phyloP scores from a whole-genome alignment of 345 rosid genomes.

The Pelargonium nanum region DNA sequence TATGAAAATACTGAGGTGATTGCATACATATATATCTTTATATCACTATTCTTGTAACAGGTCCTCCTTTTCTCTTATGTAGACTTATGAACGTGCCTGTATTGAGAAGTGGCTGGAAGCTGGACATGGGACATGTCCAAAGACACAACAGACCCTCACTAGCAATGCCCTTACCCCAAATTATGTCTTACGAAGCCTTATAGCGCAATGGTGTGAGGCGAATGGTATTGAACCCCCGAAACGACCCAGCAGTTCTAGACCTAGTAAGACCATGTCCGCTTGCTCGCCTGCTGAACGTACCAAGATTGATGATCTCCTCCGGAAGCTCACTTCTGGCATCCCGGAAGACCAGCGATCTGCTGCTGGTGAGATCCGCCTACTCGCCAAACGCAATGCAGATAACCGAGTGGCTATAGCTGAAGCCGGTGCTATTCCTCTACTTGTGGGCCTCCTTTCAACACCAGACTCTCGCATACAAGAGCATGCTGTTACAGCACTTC shows the following conservation, averaged over 20 bases:
- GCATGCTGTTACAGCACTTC: conserved; percentile 89
- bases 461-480: conserved; percentile 88
- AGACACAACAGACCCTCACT: conserved; percentile 73
- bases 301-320: conserved; percentile 63
- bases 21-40: conserved; percentile 2
- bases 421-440: conserved; percentile 97
- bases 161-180: conserved; percentile 71
- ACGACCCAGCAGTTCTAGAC: conserved; percentile 59
- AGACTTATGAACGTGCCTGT: conserved; percentile 92
- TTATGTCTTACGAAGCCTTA: conserved; percentile 87
- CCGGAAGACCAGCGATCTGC: conserved; percentile 77
- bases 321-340: conserved; percentile 61
- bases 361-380: conserved; percentile 92
- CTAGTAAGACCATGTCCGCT: conserved; percentile 48
- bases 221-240: conserved; percentile 84
- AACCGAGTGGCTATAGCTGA: conserved; percentile 96
- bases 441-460: conserved; percentile 66
- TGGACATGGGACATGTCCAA: conserved; percentile 86
- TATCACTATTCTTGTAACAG: conserved; percentile 4
- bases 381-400: conserved; percentile 92
- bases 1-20: background rate
- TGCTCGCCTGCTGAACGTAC: conserved; percentile 65
- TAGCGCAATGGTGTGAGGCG: conserved; percentile 94
- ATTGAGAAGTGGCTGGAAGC: conserved; percentile 94
- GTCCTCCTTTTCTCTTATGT: conserved; percentile 17